A percentile compares a stretch with the other conserved stretches of the same genome.
phyloP scores from a whole-genome alignment of 1,284 basidiomycete species.

The Ceratobasidium theobromae region DNA sequence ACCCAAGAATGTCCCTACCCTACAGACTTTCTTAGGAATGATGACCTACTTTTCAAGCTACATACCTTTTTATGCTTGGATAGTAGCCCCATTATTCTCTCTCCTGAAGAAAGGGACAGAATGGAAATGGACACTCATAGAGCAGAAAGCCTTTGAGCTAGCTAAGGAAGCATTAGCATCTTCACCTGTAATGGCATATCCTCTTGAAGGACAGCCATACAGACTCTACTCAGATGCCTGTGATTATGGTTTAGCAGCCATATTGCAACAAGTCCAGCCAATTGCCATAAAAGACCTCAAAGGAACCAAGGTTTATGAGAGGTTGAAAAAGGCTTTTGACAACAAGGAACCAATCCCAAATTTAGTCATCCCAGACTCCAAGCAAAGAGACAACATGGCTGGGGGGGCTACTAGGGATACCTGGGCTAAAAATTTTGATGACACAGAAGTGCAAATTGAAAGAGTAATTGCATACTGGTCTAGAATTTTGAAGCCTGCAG shows the following conservation, averaged over 20 bases:
- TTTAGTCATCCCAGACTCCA: slow-evolving; percentile 37
- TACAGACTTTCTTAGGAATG: slow-evolving; percentile 44
- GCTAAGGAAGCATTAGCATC: slow-evolving; percentile 25
- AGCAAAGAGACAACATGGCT: slow-evolving; percentile 35
- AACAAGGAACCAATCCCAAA: slow-evolving; percentile 36
- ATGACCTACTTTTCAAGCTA: no score
- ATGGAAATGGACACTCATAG: slow-evolving; percentile 21
- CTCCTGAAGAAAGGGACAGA: slow-evolving; percentile 24
- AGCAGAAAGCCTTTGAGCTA: slow-evolving; percentile 25
- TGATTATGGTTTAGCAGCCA: slow-evolving; percentile 43
- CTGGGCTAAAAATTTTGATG: slow-evolving; percentile 42
- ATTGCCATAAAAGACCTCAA: slow-evolving; percentile 45
- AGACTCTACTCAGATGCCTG: slow-evolving; percentile 48
- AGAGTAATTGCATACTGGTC: slow-evolving; percentile 45
- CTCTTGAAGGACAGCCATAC: slow-evolving; percentile 43
- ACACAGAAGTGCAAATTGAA: slow-evolving; percentile 44
- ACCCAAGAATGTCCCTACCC: slow-evolving; percentile 39
- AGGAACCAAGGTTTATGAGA: slow-evolving; percentile 44
- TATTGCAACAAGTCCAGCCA: slow-evolving; percentile 47
- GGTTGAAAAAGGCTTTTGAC: slow-evolving; percentile 36
- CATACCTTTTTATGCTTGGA: slow-evolving; percentile 42
- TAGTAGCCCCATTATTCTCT: slow-evolving; percentile 35
- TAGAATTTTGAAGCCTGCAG: slow-evolving; percentile 41
- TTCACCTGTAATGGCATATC: slow-evolving; percentile 35
- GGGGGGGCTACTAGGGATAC: slow-evolving; percentile 6